Conservation (phyloP, 148 eudicot genomes). For the Fallopia convolvulus region DNA sequence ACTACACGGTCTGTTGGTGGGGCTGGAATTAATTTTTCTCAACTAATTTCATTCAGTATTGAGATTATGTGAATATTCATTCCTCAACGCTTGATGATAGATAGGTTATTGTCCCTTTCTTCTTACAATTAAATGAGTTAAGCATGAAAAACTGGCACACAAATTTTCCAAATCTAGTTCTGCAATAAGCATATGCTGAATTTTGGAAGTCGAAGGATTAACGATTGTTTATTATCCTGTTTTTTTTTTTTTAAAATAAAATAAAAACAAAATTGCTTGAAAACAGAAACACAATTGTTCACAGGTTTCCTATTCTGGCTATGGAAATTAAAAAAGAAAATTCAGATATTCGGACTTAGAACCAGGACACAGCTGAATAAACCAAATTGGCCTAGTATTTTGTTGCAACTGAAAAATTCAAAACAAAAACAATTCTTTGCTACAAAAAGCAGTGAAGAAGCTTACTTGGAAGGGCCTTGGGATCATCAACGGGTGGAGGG, state of each 20-base stretch:
- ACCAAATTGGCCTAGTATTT: not conserved
- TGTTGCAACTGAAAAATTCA: not conserved
- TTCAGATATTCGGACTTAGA: not conserved
- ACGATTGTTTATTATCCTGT: too few relatives aligned
- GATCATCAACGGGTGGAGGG: slow-evolving; percentile 33
- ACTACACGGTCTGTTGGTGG: too few relatives aligned
- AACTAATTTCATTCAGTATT: not conserved
- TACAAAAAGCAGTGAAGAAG: not conserved
- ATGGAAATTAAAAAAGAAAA: too few relatives aligned
- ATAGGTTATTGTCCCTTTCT: not conserved
- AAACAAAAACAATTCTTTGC: not conserved
- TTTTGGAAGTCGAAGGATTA: too few relatives aligned
- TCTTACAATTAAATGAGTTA: not conserved
- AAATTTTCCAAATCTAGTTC: too few relatives aligned
- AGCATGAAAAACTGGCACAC: not conserved
- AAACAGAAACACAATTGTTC: too few relatives aligned
- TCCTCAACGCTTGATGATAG: not conserved
- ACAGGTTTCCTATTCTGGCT: too few relatives aligned
- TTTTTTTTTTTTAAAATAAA: too few relatives aligned
- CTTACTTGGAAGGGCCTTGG: slow-evolving; percentile 52
- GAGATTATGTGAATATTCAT: not conserved
- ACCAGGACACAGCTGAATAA: not conserved
- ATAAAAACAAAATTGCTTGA: too few relatives aligned
- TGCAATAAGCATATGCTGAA: too few relatives aligned
- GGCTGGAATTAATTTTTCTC: too few relatives aligned